Percentiles rank a stretch among this genome's conserved stretches.
Evolutionary conservation across 345 rosid genomes (phyloP).

Genomic region (Populus deltoides): DNA sequence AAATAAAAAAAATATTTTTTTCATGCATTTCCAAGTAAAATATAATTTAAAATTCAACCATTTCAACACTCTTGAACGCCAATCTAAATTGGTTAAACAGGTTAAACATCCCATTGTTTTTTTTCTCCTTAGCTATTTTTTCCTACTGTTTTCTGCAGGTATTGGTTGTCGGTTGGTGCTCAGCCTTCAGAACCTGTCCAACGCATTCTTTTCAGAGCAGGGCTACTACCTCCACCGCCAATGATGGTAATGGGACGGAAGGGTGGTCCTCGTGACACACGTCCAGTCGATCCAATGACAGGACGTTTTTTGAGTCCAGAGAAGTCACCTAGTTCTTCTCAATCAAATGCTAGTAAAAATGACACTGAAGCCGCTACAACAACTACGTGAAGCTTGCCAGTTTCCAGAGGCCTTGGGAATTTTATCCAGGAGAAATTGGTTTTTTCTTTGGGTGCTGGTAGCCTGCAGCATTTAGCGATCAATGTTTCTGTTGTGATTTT

Average conservation of each 20-base stretch:
- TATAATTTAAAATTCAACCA: too few species aligned
- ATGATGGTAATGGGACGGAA: slow-evolving; percentile 83
- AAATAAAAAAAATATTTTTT: too few species aligned
- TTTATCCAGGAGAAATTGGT: neutral
- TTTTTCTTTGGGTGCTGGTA: neutral
- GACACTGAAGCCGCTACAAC: slow-evolving; percentile 1
- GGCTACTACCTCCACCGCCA: slow-evolving; percentile 85
- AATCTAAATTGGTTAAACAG: too few species aligned
- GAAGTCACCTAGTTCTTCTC: slow-evolving; percentile 22
- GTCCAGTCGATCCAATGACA: slow-evolving; percentile 76
- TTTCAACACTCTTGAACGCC: too few species aligned
- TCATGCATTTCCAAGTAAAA: too few species aligned
- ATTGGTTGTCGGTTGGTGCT: slow-evolving; percentile 97
- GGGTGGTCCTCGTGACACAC: slow-evolving; percentile 67
- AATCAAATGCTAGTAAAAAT: slow-evolving; percentile 12
- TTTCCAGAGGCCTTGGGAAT: neutral
- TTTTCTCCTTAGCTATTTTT: neutral
- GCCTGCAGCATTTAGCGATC: neutral
- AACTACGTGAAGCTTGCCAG: slow-evolving; percentile 1
- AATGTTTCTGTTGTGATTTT: neutral
- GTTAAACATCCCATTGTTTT: neutral
- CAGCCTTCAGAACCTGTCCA: slow-evolving; percentile 88
- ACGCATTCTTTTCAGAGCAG: slow-evolving; percentile 75
- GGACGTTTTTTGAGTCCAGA: slow-evolving; percentile 50
- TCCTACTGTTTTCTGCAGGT: slow-evolving; percentile 38